A percentile compares a stretch with the other conserved stretches of the same genome.
phyloP scores from a whole-genome alignment of 1,284 basidiomycete species.

The Microbotryum lychnidis-dioicae region DNA sequence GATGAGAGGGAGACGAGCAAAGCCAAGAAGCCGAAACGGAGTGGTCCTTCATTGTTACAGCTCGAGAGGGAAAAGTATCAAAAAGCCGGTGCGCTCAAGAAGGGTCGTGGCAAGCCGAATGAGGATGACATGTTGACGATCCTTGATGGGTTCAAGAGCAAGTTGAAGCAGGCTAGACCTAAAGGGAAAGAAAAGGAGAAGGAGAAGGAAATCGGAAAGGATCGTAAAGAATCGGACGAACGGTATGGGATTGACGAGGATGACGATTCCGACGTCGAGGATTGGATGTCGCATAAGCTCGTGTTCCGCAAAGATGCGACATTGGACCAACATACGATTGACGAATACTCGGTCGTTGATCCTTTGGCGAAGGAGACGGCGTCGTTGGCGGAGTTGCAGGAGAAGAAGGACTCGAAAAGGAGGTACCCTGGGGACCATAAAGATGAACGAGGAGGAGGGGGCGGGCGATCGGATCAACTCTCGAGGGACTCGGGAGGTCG shows the following conservation, averaged over 20 bases:
- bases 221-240: conserved; percentile 11
- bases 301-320: conserved; percentile 36
- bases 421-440: conserved; percentile 2
- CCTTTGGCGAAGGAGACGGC: conserved; percentile 22
- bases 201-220: conserved; percentile 9
- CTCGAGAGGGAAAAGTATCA: conserved; percentile 35
- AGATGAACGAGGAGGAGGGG: background rate
- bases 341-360: conserved; percentile 28
- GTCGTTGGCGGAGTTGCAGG: conserved; percentile 24
- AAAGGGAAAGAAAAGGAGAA: conserved; percentile 9
- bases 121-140: conserved; percentile 25
- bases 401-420: background rate
- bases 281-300: conserved; percentile 32
- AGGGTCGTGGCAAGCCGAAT: conserved; percentile 21
- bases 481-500: background rate
- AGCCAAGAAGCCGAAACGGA: conserved; percentile 24
- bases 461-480: background rate
- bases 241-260: conserved; percentile 16
- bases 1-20: conserved; percentile 8
- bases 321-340: conserved; percentile 23
- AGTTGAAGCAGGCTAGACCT: conserved; percentile 25
- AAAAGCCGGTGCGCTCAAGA: conserved; percentile 8
- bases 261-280: conserved; percentile 18
- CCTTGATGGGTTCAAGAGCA: conserved; percentile 30
- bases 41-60: conserved; percentile 30